phyloP scores from a whole-genome alignment of 306 rosid genomes.

The Cicer cuneatum region DNA sequence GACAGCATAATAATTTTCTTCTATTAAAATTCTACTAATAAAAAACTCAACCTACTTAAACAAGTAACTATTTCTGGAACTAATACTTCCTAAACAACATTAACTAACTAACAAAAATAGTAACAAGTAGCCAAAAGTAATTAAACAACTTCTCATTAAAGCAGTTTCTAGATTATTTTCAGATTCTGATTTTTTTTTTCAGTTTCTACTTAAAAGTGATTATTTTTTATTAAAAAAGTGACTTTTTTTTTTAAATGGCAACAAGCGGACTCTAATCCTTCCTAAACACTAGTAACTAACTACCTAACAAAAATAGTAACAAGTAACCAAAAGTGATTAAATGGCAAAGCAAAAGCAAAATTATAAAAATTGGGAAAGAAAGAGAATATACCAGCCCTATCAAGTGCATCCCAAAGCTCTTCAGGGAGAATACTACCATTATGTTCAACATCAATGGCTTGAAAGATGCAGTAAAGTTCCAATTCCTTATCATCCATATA shows the following conservation, averaged over 20 bases:
- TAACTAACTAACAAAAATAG: neutral
- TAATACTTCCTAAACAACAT: neutral
- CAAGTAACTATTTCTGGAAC: neutral
- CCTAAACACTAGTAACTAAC: neutral
- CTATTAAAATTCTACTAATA: conserved; percentile 12
- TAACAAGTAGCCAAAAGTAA: neutral
- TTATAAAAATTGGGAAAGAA: neutral
- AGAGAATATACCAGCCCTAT: conserved; percentile 52
- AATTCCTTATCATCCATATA: conserved; percentile 65
- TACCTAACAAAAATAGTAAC: neutral
- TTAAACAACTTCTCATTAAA: neutral
- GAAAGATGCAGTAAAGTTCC: conserved; percentile 63
- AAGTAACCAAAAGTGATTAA: neutral
- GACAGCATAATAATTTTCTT: neutral
- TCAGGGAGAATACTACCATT: conserved; percentile 62
- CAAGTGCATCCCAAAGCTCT: conserved; percentile 65
- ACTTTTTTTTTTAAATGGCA: no score
- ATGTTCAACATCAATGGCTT: conserved; percentile 61
- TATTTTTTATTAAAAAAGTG: no score
- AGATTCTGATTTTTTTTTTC: no score
- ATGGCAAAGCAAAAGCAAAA: neutral
- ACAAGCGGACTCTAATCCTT: neutral
- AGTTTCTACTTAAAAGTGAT: no score
- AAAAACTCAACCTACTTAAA: conserved; percentile 2
- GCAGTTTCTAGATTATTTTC: no score